Evolutionary conservation across 257 asterid genomes (phyloP).

Genomic region (Mitragyna speciosa): DNA sequence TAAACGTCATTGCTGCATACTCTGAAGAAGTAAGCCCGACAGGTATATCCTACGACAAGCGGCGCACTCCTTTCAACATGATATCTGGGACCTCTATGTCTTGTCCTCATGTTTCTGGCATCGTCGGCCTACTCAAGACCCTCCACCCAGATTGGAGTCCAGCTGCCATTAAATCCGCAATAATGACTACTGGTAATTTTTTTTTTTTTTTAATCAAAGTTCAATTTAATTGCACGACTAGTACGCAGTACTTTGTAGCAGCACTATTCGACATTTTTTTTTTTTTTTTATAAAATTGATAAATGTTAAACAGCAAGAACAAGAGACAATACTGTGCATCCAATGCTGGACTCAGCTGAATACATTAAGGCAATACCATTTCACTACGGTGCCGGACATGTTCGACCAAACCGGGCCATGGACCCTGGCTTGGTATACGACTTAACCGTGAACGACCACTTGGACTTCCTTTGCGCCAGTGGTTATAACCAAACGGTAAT

Average conservation of each 20-base stretch:
- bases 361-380: conserved; percentile 25
- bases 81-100: conserved; percentile 64
- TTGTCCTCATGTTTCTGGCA: conserved; percentile 70
- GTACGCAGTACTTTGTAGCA: not conserved
- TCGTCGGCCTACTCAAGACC: conserved; percentile 50
- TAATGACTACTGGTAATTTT: conserved; percentile 49
- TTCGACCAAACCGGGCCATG: conserved; percentile 57
- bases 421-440: conserved; percentile 75
- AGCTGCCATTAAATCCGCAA: conserved; percentile 60
- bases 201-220: not conserved
- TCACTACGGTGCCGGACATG: conserved; percentile 52
- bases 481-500: conserved; percentile 41
- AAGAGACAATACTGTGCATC: conserved; percentile 45
- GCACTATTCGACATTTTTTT: too few species aligned
- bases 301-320: conserved; percentile 39
- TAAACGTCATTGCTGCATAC: conserved; percentile 53
- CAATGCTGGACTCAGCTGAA: conserved; percentile 24
- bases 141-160: conserved; percentile 68
- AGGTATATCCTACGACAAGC: conserved; percentile 16
- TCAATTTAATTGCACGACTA: too few species aligned
- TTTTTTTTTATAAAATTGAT: too few species aligned
- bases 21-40: conserved; percentile 34
- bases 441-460: conserved; percentile 38
- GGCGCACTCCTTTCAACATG: conserved; percentile 28
- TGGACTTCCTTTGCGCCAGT: conserved; percentile 54